Evolutionary conservation across 1,284 basidiomycete species (phyloP).

Genomic region (Fistulinella cinereoalba): DNA sequence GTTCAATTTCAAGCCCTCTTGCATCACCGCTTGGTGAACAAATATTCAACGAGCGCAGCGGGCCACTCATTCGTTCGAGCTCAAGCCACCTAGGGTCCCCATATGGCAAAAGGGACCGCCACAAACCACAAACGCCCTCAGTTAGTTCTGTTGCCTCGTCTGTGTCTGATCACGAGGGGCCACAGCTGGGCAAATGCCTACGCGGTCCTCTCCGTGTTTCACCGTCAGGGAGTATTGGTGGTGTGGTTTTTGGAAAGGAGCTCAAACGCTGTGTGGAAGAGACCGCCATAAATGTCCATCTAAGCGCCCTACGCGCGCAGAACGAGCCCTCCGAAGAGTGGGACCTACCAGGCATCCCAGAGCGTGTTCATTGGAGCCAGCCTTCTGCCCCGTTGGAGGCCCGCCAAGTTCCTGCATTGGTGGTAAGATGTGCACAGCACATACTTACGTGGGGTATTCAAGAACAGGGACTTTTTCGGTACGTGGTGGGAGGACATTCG

Average conservation of each 20-base stretch:
- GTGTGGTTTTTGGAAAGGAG: slow-evolving; percentile 64
- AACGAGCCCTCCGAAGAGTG: slow-evolving; percentile 17
- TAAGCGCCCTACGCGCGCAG: slow-evolving; percentile 19
- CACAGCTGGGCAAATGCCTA: slow-evolving; percentile 52
- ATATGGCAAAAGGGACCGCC: slow-evolving; percentile 38
- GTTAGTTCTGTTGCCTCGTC: slow-evolving; percentile 51
- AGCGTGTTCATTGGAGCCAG: slow-evolving; percentile 21
- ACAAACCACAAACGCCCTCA: slow-evolving; percentile 58
- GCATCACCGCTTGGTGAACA: slow-evolving; percentile 38
- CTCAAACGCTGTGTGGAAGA: slow-evolving; percentile 57
- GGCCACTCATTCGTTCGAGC: slow-evolving; percentile 35
- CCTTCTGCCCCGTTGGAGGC: slow-evolving; percentile 44
- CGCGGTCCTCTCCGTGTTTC: slow-evolving; percentile 48
- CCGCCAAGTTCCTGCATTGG: slow-evolving; percentile 66
- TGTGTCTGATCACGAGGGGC: slow-evolving; percentile 55
- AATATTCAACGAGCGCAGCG: slow-evolving; percentile 27
- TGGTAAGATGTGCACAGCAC: slow-evolving; percentile 78
- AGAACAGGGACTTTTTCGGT: slow-evolving; percentile 84
- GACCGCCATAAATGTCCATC: slow-evolving; percentile 46
- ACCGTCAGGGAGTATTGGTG: slow-evolving; percentile 37
- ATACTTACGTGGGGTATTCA: slow-evolving; percentile 74
- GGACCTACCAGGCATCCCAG: slow-evolving; percentile 14
- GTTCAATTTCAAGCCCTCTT: slow-evolving; percentile 42
- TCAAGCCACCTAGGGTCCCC: slow-evolving; percentile 34
- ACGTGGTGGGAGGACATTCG: slow-evolving; percentile 23